Conservation (phyloP, 2,329 filamentous ascomycete species). For the Teratosphaeria destructans region DNA sequence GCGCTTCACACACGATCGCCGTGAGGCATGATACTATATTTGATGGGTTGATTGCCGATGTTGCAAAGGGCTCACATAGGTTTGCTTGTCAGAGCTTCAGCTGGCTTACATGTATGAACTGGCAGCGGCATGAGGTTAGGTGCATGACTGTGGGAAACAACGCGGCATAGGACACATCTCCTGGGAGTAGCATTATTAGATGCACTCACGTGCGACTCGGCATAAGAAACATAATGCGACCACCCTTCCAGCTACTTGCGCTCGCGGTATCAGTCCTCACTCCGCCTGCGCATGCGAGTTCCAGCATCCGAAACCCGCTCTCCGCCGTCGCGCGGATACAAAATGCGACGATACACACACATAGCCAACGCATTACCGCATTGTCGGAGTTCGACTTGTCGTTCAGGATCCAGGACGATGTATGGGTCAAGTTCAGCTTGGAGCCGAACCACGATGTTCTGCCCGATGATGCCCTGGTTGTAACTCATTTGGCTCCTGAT, state of each 20-base stretch:
- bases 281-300: constrained; percentile 30
- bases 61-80: background rate
- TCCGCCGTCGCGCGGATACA: constrained; percentile 63
- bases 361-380: constrained; percentile 67
- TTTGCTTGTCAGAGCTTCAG: background rate
- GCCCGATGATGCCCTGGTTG: constrained; percentile 59
- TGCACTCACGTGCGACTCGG: background rate
- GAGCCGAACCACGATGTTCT: constrained; percentile 89
- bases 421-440: constrained; percentile 67
- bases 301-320: constrained; percentile 65
- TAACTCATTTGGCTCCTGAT: constrained; percentile 57
- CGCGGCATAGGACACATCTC: background rate
- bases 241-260: constrained; percentile 6
- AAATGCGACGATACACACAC: constrained; percentile 65
- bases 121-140: background rate
- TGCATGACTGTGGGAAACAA: background rate
- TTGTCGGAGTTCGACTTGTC: constrained; percentile 75
- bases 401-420: constrained; percentile 58
- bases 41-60: background rate
- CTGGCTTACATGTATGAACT: background rate
- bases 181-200: background rate
- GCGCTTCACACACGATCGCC: background rate
- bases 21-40: background rate
- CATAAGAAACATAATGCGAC: background rate
- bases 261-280: constrained; percentile 4